Percentiles rank a stretch among this genome's conserved stretches.
phyloP scores from a whole-genome alignment of 2,329 filamentous ascomycete species.

The Claviceps sp. region DNA sequence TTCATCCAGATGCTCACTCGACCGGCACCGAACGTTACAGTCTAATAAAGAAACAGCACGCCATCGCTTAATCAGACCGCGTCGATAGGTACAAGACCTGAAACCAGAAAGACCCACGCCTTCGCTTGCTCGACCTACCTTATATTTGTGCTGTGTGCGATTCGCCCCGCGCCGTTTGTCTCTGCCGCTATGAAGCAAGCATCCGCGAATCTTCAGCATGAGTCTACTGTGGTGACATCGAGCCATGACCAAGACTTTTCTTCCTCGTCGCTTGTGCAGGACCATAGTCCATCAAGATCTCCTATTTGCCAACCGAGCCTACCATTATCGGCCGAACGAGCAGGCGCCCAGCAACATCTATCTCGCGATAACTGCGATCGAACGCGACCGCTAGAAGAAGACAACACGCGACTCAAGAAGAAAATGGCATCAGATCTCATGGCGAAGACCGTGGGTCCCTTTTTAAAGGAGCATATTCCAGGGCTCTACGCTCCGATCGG shows the following conservation, averaged over 20 bases:
- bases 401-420: slow-evolving; percentile 36
- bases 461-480: slow-evolving; percentile 82
- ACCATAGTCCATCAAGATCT: background rate
- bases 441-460: slow-evolving; percentile 70
- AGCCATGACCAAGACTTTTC: background rate
- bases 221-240: background rate
- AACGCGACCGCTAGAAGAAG: slow-evolving; percentile 34
- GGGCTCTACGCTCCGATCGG: slow-evolving; percentile 73
- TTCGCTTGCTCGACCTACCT: background rate
- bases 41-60: slow-evolving; percentile 1
- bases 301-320: background rate
- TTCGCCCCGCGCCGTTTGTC: background rate
- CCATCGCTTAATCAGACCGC: slow-evolving; percentile 1
- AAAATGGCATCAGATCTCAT: slow-evolving; percentile 54
- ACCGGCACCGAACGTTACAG: background rate
- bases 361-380: slow-evolving; percentile 36
- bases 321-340: slow-evolving; percentile 3
- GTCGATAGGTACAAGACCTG: background rate
- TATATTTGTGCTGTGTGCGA: background rate
- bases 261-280: background rate
- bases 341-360: slow-evolving; percentile 12
- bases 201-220: slow-evolving; percentile 2
- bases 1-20: background rate
- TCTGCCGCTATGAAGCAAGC: slow-evolving; percentile 2
- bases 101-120: background rate